phyloP scores from a whole-genome alignment of 2,329 filamentous ascomycete species.

The Beauveria caledonica region DNA sequence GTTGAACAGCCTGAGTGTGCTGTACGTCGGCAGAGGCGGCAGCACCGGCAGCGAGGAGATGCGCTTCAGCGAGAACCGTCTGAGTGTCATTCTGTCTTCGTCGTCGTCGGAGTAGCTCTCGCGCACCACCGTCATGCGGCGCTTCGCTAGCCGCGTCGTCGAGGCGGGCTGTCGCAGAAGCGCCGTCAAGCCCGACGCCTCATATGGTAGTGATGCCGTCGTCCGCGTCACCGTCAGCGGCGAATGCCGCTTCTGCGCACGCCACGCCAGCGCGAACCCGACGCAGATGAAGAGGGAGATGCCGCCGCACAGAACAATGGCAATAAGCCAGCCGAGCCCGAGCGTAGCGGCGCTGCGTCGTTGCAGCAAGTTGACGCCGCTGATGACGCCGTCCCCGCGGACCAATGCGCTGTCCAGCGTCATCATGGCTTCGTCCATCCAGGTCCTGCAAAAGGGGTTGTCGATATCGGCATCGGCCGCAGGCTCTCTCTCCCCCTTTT shows the following conservation, averaged over 20 bases:
- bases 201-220: conserved; percentile 5
- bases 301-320: conserved; percentile 40
- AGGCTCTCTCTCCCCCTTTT: background rate
- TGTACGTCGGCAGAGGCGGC: conserved; percentile 26
- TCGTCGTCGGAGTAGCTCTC: background rate
- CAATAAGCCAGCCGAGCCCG: conserved; percentile 32
- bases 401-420: background rate
- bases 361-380: background rate
- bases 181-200: conserved; percentile 1
- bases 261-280: conserved; percentile 35
- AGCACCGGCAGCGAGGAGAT: conserved; percentile 21
- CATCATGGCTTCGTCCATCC: background rate
- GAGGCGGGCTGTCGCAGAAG: conserved; percentile 13
- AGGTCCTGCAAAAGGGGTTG: background rate
- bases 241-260: conserved; percentile 19
- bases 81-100: conserved; percentile 14
- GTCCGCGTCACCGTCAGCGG: conserved; percentile 14
- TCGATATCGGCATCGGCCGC: background rate
- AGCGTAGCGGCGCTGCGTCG: conserved; percentile 13
- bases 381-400: background rate
- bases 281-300: conserved; percentile 35
- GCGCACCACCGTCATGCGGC: conserved; percentile 17
- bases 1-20: conserved; percentile 16
- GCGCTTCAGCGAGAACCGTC: conserved; percentile 22
- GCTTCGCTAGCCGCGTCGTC: conserved; percentile 24